Base-by-base conservation (phyloP, 225 moss, liverwort and hornwort genomes). In the Pseudoscleropodium purum region DNA sequence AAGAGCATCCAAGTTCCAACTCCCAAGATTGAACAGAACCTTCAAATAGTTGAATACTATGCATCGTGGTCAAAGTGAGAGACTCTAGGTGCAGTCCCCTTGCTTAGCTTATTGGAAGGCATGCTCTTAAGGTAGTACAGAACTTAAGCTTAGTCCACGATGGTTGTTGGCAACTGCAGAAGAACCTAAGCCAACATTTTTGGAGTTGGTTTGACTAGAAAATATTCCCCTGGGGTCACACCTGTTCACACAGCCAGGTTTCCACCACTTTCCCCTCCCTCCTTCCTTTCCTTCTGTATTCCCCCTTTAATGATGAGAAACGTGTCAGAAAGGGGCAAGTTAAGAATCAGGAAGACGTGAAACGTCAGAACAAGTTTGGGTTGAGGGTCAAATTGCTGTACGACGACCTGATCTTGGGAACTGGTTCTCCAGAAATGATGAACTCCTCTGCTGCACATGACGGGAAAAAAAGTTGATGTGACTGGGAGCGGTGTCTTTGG, bases 331-430 rank as follows among this genome's bases (percentile, higher is more conserved):
- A 63, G 56, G 80, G n/a, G 63, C 52, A 56, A 81, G 86, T 43
- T 86, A 52, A 74, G 73, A 81, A 86, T 79, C 89, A 70, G 79
- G 84, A 62, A 90, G 90, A 81, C 86, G 86, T 90, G 86, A 85
- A 81, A 67, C 66, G 85, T 80, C 70, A 67, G 85, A 74, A 80
- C 74, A 85, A 81, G 65, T 87, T 76, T 61, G 56, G 52, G 60
- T 75, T 17, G 75, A 26, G 30, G 25, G 81, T 81, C 81, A n/a
- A 78, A 54, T 78, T 15, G 57, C n/a, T 57, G 86, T 78, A 63
- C 72, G 43, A 43, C 23, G 52, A 43, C 23, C 41, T 54, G 68
- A 47, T 84, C 84, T 79, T 87, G 64, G 69, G 69, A 86, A 86
- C 86, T 73, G 84, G 34, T 84, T 49, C 63, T 83, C 65, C 73